These are phyloP conservation scores for Apiospora pterosperma DNA, from an alignment of 2,329 filamentous ascomycete genomes.

Conservation along the genomic window DNA sequence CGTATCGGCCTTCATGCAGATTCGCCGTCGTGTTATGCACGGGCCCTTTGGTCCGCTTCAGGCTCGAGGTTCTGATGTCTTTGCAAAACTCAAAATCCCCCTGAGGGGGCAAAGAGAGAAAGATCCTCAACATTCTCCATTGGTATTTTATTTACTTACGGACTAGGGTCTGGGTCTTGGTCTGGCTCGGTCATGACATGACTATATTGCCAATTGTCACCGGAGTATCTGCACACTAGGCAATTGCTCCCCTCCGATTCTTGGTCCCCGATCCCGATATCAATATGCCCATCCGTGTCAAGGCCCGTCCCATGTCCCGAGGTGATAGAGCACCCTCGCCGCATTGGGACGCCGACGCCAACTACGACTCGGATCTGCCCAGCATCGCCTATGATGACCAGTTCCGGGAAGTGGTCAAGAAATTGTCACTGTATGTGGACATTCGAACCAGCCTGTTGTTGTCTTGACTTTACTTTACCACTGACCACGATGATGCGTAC, in stretches of 20 bases:
- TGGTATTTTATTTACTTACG: too few relatives aligned
- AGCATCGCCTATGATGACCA: constrained; percentile 54
- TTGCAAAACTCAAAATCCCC: neutral
- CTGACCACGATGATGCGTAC: constrained; percentile 7
- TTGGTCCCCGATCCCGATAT: neutral
- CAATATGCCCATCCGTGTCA: constrained; percentile 38
- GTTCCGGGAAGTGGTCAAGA: constrained; percentile 64
- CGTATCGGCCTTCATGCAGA: neutral
- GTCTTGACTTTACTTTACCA: neutral
- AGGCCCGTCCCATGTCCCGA: constrained; percentile 28
- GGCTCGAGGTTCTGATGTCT: neutral
- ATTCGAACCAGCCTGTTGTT: neutral
- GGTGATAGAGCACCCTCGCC: constrained; percentile 35
- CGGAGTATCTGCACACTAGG: neutral
- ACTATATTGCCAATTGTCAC: neutral
- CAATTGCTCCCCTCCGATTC: neutral
- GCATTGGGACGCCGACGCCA: constrained; percentile 14
- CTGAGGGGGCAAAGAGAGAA: neutral
- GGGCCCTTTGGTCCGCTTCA: neutral
- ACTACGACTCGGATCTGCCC: constrained; percentile 40
- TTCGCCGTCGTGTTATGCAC: neutral
- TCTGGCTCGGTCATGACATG: neutral
- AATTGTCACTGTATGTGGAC: constrained; percentile 57
- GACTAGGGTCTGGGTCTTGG: neutral
- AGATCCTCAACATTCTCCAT: neutral